Evolutionary conservation across 169 alveolate species (phyloP).

Genomic region (Ichthyophthirius multifiliis): DNA sequence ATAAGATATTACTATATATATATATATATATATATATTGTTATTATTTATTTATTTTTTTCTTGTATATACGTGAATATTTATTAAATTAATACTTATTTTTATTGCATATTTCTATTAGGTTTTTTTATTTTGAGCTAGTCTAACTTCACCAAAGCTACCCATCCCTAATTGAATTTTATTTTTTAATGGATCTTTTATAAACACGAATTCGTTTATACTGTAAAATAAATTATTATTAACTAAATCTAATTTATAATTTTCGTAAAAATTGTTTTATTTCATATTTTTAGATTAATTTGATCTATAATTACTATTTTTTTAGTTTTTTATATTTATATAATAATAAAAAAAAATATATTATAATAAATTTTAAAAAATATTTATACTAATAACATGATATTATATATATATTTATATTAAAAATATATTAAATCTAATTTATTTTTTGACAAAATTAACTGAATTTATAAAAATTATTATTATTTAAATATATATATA

Average conservation of each 20-base stretch:
- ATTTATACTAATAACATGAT: too few relatives aligned
- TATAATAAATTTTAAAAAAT: too few relatives aligned
- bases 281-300: not conserved
- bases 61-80: too few relatives aligned
- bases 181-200: slow-evolving; percentile 20
- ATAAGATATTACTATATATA: not conserved
- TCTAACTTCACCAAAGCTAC: slow-evolving; percentile 61
- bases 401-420: too few relatives aligned
- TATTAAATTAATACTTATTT: slow-evolving; percentile 43
- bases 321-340: too few relatives aligned
- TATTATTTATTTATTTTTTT: not conserved
- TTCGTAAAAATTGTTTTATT: not conserved
- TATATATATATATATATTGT: not conserved
- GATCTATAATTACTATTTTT: too few relatives aligned
- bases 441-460: too few relatives aligned
- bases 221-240: not conserved
- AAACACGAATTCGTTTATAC: slow-evolving; percentile 29
- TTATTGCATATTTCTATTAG: slow-evolving; percentile 42
- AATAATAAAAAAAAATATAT: too few relatives aligned
- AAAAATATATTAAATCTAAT: too few relatives aligned
- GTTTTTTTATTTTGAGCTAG: slow-evolving; percentile 37
- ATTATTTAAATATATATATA: too few relatives aligned
- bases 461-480: too few relatives aligned
- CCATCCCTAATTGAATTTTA: slow-evolving; percentile 43
- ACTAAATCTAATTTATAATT: not conserved